phyloP scores from a whole-genome alignment of 2,329 filamentous ascomycete species.

The Calonectria fujianensis region DNA sequence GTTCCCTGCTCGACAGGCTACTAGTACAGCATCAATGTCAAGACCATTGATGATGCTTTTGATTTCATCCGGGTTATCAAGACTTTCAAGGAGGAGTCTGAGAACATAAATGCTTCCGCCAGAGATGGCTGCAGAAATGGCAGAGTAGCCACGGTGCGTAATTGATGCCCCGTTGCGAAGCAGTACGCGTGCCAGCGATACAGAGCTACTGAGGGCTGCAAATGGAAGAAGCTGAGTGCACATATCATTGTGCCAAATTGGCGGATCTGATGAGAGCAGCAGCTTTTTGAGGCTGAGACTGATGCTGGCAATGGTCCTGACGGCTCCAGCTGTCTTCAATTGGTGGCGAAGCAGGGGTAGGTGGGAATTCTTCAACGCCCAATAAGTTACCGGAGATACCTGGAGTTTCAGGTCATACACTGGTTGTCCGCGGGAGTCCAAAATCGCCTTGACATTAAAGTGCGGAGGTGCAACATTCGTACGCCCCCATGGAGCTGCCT shows the following conservation, averaged over 20 bases:
- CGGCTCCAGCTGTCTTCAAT: background rate
- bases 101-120: background rate
- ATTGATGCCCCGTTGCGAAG: background rate
- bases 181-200: background rate
- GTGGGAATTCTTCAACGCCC: conserved; percentile 13
- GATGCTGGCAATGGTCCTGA: background rate
- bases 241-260: background rate
- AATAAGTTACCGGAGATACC: background rate
- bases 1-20: background rate
- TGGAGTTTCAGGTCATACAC: background rate
- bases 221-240: background rate
- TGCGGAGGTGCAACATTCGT: background rate
- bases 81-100: background rate
- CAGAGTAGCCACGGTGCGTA: background rate
- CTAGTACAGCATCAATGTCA: background rate
- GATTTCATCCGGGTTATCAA: background rate
- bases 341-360: background rate
- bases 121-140: background rate
- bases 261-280: background rate
- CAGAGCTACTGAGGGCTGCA: background rate
- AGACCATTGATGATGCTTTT: background rate
- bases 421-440: background rate
- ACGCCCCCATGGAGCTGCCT: background rate
- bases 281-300: background rate
- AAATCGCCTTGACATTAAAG: background rate